Conservation (phyloP, 2,329 filamentous ascomycete species). For the Arthroderma sp. region DNA sequence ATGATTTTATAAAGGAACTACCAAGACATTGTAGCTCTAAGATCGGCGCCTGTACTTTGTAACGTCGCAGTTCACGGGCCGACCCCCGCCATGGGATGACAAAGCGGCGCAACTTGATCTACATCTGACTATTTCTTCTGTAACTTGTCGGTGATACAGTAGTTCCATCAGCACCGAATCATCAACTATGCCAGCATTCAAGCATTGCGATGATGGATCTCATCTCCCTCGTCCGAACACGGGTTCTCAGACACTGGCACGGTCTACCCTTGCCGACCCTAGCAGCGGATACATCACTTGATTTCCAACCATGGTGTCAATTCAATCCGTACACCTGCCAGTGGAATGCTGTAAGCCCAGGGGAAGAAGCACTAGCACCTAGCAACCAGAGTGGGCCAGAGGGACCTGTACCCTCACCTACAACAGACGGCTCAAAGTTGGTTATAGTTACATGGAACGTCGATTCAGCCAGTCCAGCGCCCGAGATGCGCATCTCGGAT, state of each 20-base stretch:
- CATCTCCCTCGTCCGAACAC: background rate
- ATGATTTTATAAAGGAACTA: too few relatives aligned
- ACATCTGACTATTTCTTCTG: too few relatives aligned
- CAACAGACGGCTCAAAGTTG: slow-evolving; percentile 11
- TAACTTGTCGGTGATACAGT: too few relatives aligned
- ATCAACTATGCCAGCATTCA: too few relatives aligned
- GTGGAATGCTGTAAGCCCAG: background rate
- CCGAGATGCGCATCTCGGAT: slow-evolving; percentile 13
- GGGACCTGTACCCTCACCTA: background rate
- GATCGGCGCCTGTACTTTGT: too few relatives aligned
- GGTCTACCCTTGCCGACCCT: slow-evolving; percentile 5
- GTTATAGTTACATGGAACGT: slow-evolving; percentile 24
- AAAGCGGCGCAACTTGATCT: too few relatives aligned
- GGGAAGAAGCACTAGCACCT: background rate
- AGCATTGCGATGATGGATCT: background rate
- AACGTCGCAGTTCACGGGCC: too few relatives aligned
- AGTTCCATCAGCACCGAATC: too few relatives aligned
- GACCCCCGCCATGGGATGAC: too few relatives aligned
- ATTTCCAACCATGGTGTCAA: slow-evolving; percentile 6
- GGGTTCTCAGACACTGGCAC: background rate
- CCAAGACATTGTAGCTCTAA: too few relatives aligned
- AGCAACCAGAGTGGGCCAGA: background rate
- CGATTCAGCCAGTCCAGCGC: slow-evolving; percentile 12
- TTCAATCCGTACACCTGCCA: slow-evolving; percentile 1
- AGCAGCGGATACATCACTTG: slow-evolving; percentile 1